Percentiles rank a stretch among this genome's conserved stretches.
These are phyloP conservation scores for Limtongia smithiae DNA, from an alignment of 805 yeast genomes.

Conservation along the genomic window DNA sequence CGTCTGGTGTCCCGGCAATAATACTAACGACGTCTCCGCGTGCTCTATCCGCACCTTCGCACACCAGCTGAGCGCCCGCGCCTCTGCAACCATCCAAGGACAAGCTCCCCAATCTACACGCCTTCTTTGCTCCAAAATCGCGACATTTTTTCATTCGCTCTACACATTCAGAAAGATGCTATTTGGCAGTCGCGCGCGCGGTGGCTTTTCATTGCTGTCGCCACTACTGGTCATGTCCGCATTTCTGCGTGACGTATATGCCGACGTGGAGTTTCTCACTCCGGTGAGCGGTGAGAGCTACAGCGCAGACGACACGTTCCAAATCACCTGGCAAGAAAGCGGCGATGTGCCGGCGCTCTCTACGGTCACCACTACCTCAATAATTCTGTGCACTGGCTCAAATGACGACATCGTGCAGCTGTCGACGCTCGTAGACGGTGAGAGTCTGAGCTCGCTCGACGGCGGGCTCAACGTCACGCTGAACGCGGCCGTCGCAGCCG, in stretches of 20 bases:
- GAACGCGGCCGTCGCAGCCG: conserved; percentile 44
- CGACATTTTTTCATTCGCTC: too few relatives aligned
- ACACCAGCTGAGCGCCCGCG: too few relatives aligned
- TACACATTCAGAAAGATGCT: not conserved
- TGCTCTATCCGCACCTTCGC: too few relatives aligned
- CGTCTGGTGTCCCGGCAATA: too few relatives aligned
- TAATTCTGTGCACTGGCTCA: conserved; percentile 68
- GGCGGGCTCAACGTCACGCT: conserved; percentile 40
- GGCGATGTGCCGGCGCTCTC: conserved; percentile 47
- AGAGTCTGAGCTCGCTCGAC: conserved; percentile 37
- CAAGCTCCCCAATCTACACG: too few relatives aligned
- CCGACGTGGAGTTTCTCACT: conserved; percentile 47
- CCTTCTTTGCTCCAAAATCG: too few relatives aligned
- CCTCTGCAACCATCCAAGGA: too few relatives aligned
- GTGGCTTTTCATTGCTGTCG: too few relatives aligned
- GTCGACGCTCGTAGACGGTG: conserved; percentile 34
- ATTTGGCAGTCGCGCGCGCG: not conserved
- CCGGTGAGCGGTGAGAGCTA: conserved; percentile 45
- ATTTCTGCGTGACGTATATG: conserved; percentile 35
- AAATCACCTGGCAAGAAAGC: conserved; percentile 58
- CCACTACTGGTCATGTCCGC: not conserved
- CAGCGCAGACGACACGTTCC: conserved; percentile 40
- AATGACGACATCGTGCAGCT: conserved; percentile 46
- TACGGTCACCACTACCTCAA: conserved; percentile 46
- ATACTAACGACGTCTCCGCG: too few relatives aligned